Base-by-base conservation (phyloP, 2,329 filamentous ascomycete species). In the Ceratocystis cacaofunesta region DNA sequence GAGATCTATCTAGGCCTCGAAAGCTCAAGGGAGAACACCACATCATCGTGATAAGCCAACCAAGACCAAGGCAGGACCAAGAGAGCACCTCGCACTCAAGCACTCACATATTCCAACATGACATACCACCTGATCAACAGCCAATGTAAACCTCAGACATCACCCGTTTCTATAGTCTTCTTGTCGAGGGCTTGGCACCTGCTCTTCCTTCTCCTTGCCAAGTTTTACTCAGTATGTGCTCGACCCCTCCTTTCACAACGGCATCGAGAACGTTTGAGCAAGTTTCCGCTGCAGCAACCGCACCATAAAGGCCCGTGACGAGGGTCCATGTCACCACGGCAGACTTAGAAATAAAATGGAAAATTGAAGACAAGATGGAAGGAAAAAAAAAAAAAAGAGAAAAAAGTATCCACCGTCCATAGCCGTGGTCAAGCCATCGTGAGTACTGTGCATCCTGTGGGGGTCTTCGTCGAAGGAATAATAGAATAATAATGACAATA, bases 201-300 rank as follows among this genome's bases (percentile, higher is more conserved):
- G 19, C 48, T 52, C 48, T 28, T 52, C 10, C 48, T 19, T 50
- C 12, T 8, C 17, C 19, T 50, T 52, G 22, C 19, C 48, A 15
- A 41, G 36, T 1, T 41, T 12, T 41, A 41, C 36, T 12, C 36
- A 41, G 36, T 4, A 15, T 10, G 12, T 15, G 36, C 36, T 41
- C 10, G 10, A 41, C 12, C 36, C 36, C 36, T 41, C 22, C 48
- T 52, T 36, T 36, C 8, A 8, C 2, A 58, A 4, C 5, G 15
- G 55, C 55, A 32, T 36, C 69, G 69, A 69, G 69, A 67, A 66
- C 61, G 32, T 70, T 70, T 70, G 69, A 70, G 69, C 69, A 70
- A 69, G 69, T 70, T 70, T 70, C 66, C 32, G 5, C 61, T 28
- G 17, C 57, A 15, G 22, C 44, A 62, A 43, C 8, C n/a, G 46